Base-by-base conservation (phyloP, 257 asterid genomes). In the Scutellaria galericulata region DNA sequence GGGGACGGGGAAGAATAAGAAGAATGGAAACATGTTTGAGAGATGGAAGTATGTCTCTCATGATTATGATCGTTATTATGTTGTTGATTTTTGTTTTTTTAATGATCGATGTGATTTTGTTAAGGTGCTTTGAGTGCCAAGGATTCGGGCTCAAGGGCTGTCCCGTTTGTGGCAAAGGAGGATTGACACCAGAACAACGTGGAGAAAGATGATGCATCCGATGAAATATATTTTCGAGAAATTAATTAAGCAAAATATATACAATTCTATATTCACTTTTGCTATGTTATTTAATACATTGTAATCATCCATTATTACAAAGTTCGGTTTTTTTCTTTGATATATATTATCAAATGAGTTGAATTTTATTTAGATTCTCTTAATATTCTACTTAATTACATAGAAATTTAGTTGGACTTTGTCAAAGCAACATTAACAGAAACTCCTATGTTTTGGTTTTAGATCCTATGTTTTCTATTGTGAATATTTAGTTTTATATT, bases 1-100 rank as follows among this genome's bases (percentile, higher is more conserved):
- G 96, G 98, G 98, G 46, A 87, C 98, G 0, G 97, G 98, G 31
- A 92, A 84, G 85, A 90, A 92, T 79, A 92, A 92, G 86, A 92
- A 92, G 86, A 92, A 90, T 31, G 98, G 97, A 9, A 90, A 92
- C 65, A 90, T 92, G 7, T 92, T 92, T 55, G 96, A 92, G 83
- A 81, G 96, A 55, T 88, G 97, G 96, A 92, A 92, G 98, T 92
- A 77, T 74, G 96, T 77, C 37, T 31, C 4, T 31, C 37, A 54
- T 8, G 18, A 15, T 54, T 20, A 18, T 7, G 10, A 22, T 7
- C 13, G 60, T 54, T 5, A 31, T 54, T 4, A 7, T 60, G 13
- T 12, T 13, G 6, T 12, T 11, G 12, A 6, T 6, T 20, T 20
- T 10, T 55, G 7, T 6, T 5, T 64, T 58, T 6, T 10, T 77